A percentile compares a stretch with the other conserved stretches of the same genome.
Conservation (phyloP, 306 rosid species). For the cucumber (Cucumis sativus) region DNA sequence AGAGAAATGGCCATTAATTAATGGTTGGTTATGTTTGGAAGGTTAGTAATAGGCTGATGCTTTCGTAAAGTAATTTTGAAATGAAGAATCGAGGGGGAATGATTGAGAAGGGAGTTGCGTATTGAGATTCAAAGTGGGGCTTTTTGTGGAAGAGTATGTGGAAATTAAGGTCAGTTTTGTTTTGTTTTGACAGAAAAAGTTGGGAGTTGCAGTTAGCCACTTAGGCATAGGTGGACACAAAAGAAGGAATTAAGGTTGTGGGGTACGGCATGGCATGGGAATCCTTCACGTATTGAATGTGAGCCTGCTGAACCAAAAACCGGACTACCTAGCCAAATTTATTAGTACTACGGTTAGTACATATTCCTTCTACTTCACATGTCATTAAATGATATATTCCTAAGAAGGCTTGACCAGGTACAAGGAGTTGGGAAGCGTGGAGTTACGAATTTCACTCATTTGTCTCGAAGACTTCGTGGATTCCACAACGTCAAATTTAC, state of each 20-base stretch:
- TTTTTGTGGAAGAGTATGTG: not conserved
- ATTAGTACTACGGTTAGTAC: too few species aligned
- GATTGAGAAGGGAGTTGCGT: not conserved
- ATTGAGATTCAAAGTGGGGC: not conserved
- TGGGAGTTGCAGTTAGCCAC: not conserved
- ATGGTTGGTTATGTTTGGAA: conserved; percentile 6
- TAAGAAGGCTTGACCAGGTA: too few species aligned
- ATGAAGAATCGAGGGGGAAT: not conserved
- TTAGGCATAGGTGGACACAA: not conserved
- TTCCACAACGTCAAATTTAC: too few species aligned
- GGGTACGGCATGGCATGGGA: not conserved
- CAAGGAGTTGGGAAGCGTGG: too few species aligned
- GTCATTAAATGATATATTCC: too few species aligned
- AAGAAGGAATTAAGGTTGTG: not conserved
- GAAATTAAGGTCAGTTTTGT: not conserved
- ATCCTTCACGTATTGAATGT: not conserved
- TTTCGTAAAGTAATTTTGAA: not conserved
- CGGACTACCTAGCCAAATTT: too few species aligned
- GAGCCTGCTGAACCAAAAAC: not conserved
- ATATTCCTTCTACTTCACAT: too few species aligned
- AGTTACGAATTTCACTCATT: too few species aligned
- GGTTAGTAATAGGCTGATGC: not conserved
- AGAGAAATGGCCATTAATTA: not conserved
- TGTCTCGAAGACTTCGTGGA: too few species aligned
- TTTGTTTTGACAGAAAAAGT: not conserved